Base-by-base conservation (phyloP, 1,139 yeast species). In the Hyphopichia wangnamkhiaoensis region DNA sequence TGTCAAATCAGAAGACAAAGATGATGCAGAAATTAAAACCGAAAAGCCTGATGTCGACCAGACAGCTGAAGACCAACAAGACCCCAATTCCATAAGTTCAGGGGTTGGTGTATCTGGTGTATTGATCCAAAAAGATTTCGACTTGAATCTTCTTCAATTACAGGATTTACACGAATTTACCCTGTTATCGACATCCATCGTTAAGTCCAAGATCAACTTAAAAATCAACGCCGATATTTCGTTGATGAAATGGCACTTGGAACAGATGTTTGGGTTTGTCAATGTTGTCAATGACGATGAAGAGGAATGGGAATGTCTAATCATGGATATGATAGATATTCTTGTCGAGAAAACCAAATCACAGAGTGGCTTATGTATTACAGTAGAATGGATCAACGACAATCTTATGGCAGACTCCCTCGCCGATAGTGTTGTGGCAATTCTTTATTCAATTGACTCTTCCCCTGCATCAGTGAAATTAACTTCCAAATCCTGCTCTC, bases 391-490 rank as follows among this genome's bases (percentile, higher is more conserved):
- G 99, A 79, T 82, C 19, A 93, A 95, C 48, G 94, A 91, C 46
- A 73, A 88, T 39, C 53, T 70, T 30, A 80, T 90, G 71, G 91
- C 89, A 40, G 98, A 93, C 53, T 85, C 97, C 0, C 79, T 93
- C 50, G 98, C 98, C 0, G 99, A 93, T 56, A 84, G 97, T 32
- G 88, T 90, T 2, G 77, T 94, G 44, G 96, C 97, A 1, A 89
- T 93, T 33, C 65, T 93, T 27, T 76, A 93, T 59, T 87, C 96
- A 32, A 94, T 93, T 32, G 98, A 93, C 57, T 84, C 96, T 0
- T 84, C 96, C 0, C 97, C 97, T 3, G 95, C 96, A 0, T 88
- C 97, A 4, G 96, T 93, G 20, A 93, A 90, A 55, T 61, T 89
- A 45, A 82, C 95, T 10, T 80, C 95, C 3, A 73, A 74, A 40